These are phyloP conservation scores for Gryganskiella cystojenkinii DNA, from an alignment of 192 early-diverging fungal genomes.

Conservation along the genomic window DNA sequence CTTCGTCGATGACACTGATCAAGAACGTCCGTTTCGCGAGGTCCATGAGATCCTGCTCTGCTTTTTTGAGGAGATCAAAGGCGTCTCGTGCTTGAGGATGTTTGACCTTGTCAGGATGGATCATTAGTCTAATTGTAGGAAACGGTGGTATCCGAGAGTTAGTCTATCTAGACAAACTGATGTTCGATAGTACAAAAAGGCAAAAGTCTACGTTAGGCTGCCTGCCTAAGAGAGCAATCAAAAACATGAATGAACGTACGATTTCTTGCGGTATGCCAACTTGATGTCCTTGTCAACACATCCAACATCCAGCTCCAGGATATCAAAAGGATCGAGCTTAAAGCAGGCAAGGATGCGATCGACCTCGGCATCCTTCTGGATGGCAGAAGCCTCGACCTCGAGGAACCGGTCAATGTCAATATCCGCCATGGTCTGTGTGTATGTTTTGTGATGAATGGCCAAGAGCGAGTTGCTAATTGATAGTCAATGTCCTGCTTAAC, in stretches of 20 bases:
- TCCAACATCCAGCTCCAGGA: constrained; percentile 58
- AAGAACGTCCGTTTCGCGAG: constrained; percentile 54
- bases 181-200: neutral
- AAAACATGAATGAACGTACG: constrained; percentile 32
- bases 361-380: constrained; percentile 68
- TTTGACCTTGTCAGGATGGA: constrained; percentile 71
- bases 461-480: too few relatives aligned
- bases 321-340: constrained; percentile 66
- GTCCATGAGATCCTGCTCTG: constrained; percentile 67
- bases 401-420: constrained; percentile 63
- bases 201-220: neutral
- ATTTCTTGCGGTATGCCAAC: constrained; percentile 68
- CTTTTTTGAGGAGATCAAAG: constrained; percentile 67
- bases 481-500: too few relatives aligned
- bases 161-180: too few relatives aligned
- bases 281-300: constrained; percentile 63
- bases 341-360: constrained; percentile 66
- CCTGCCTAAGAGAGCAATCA: constrained; percentile 1
- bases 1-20: constrained; percentile 65
- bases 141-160: too few relatives aligned
- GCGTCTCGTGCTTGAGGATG: constrained; percentile 65
- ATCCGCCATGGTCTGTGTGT: constrained; percentile 52
- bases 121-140: constrained; percentile 53
- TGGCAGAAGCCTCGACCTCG: constrained; percentile 53
- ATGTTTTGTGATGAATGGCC: too few relatives aligned